Evolutionary conservation across 345 rosid genomes (phyloP).

Genomic region (Populus euphratica): DNA sequence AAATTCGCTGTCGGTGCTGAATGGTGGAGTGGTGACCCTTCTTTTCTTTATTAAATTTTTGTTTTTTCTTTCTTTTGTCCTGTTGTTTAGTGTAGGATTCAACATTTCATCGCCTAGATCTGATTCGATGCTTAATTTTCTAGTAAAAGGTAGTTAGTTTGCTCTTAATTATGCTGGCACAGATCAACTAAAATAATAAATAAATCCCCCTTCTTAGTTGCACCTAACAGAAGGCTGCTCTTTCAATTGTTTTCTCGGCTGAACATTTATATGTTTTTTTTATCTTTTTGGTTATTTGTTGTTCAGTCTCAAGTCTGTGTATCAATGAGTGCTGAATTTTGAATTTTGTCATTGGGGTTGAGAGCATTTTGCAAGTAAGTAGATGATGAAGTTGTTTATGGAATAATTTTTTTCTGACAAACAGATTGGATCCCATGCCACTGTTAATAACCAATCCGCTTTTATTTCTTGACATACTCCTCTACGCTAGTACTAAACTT

Average conservation of each 20-base stretch:
- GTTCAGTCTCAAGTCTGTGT: neutral
- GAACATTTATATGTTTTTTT: neutral
- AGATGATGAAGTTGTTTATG: neutral
- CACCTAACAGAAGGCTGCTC: neutral
- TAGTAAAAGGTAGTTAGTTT: neutral
- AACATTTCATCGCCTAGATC: conserved; percentile 5
- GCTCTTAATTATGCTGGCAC: neutral
- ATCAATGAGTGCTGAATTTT: neutral
- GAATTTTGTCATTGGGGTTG: neutral
- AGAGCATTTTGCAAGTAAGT: neutral
- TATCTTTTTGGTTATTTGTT: neutral
- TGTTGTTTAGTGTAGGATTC: neutral
- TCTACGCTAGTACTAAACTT: neutral
- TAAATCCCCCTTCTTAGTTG: neutral
- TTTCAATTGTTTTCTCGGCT: neutral
- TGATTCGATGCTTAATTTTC: neutral
- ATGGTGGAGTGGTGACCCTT: neutral
- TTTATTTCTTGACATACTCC: neutral
- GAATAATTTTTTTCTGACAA: no score
- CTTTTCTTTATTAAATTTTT: neutral
- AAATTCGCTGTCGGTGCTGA: conserved; percentile 7
- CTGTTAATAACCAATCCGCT: neutral
- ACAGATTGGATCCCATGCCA: no score
- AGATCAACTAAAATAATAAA: neutral
- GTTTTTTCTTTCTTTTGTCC: neutral